Evolutionary conservation across 1,284 basidiomycete genomes (phyloP).

Genomic region (Pseudozyma thailandica): DNA sequence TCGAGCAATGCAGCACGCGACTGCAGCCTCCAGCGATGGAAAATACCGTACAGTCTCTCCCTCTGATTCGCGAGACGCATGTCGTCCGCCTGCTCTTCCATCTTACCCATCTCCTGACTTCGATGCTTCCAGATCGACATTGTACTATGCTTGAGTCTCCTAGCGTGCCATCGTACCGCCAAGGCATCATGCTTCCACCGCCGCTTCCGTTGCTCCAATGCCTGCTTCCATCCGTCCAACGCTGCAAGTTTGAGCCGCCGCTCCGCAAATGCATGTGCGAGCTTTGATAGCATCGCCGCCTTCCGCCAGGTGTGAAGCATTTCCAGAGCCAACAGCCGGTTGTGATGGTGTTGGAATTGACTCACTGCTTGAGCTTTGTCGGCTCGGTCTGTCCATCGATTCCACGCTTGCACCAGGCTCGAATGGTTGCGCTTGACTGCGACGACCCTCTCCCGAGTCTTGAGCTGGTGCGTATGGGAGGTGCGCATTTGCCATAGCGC

Average conservation of each 20-base stretch:
- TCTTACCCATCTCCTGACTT: not conserved
- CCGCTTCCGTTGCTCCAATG: slow-evolving; percentile 7
- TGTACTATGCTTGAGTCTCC: slow-evolving; percentile 24
- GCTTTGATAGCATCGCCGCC: slow-evolving; percentile 25
- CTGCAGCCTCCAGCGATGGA: slow-evolving; percentile 24
- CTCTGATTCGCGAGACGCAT: not conserved
- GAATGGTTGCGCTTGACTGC: slow-evolving; percentile 6
- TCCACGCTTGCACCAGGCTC: slow-evolving; percentile 13
- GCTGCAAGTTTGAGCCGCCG: slow-evolving; percentile 38
- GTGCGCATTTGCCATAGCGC: slow-evolving; percentile 45
- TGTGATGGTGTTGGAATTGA: slow-evolving; percentile 22
- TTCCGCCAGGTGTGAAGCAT: slow-evolving; percentile 28
- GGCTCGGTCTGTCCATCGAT: slow-evolving; percentile 21
- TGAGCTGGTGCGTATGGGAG: slow-evolving; percentile 20
- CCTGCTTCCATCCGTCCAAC: slow-evolving; percentile 29
- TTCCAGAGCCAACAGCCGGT: slow-evolving; percentile 13
- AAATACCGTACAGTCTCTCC: not conserved
- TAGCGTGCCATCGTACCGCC: slow-evolving; percentile 39
- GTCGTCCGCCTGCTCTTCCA: slow-evolving; percentile 13
- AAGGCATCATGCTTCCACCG: slow-evolving; percentile 35
- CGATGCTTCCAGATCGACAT: slow-evolving; percentile 18
- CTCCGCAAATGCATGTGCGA: slow-evolving; percentile 34
- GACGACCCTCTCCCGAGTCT: slow-evolving; percentile 16
- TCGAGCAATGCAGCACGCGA: slow-evolving; percentile 23
- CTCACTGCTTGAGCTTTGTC: slow-evolving; percentile 11